These are phyloP conservation scores for Selaginella tamariscina DNA, from an alignment of 75 land plant species.

Conservation along the genomic window DNA sequence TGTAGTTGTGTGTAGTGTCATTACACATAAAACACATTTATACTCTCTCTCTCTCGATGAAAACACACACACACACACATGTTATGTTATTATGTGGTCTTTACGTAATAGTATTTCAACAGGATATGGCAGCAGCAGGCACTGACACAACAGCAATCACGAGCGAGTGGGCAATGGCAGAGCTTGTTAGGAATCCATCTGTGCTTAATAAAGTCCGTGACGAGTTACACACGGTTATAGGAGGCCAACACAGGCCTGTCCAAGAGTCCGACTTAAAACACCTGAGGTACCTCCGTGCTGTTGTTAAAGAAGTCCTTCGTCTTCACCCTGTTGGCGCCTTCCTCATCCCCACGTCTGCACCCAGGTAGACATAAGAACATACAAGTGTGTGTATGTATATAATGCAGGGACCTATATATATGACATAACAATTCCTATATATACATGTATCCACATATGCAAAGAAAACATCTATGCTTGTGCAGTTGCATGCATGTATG, in stretches of 20 bases:
- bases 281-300: slow-evolving; percentile 3
- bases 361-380: no score
- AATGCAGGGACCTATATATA: no score
- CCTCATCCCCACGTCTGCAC: slow-evolving; percentile 15
- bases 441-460: no score
- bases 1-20: no score
- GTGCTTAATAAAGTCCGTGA: background rate
- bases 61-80: no score
- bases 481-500: no score
- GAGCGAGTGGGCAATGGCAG: slow-evolving; percentile 19
- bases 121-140: slow-evolving; percentile 19
- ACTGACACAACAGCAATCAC: slow-evolving; percentile 19
- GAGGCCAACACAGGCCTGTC: background rate
- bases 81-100: background rate
- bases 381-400: no score
- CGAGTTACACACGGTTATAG: slow-evolving; percentile 10
- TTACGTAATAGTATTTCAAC: background rate
- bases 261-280: slow-evolving; percentile 1
- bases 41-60: no score
- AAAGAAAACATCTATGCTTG: no score
- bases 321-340: slow-evolving; percentile 18
- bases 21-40: no score
- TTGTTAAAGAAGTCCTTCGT: slow-evolving; percentile 13
- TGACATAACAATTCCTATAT: no score
- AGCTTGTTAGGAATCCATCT: slow-evolving; percentile 10